Percentiles rank a stretch among this genome's conserved stretches.
Conservation (phyloP, 106 monocot genomes). For the Acorus gramineus region DNA sequence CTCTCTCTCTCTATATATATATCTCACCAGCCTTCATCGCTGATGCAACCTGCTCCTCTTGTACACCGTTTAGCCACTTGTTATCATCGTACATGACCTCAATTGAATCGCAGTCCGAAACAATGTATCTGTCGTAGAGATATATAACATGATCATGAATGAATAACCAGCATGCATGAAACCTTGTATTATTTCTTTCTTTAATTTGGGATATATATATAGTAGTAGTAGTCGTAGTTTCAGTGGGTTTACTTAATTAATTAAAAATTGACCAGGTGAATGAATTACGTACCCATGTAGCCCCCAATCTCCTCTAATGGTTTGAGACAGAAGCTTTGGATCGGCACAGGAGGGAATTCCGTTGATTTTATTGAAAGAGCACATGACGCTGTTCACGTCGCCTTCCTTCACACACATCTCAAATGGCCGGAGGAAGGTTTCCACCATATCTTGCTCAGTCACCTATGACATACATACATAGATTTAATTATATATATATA, state of each 20-base stretch:
- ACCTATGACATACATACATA: slow-evolving; percentile 2
- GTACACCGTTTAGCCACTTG: neutral
- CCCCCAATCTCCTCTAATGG: slow-evolving; percentile 5
- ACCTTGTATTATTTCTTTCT: too few species aligned
- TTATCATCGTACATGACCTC: neutral
- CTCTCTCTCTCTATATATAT: too few species aligned
- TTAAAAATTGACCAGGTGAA: neutral
- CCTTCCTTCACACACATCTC: slow-evolving; percentile 13
- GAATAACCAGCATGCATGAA: too few species aligned
- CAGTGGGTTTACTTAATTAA: neutral
- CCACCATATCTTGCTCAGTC: slow-evolving; percentile 14
- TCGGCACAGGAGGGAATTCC: slow-evolving; percentile 14
- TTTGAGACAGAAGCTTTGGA: neutral
- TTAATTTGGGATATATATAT: too few species aligned
- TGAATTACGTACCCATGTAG: slow-evolving; percentile 3
- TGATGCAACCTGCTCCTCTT: too few species aligned
- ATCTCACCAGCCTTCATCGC: too few species aligned
- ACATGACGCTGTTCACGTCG: slow-evolving; percentile 11
- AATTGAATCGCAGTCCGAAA: slow-evolving; percentile 3
- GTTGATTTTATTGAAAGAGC: slow-evolving; percentile 9
- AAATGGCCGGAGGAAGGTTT: slow-evolving; percentile 5
- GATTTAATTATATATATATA: neutral
- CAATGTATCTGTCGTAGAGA: neutral
- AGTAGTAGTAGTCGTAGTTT: too few species aligned
- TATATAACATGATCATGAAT: neutral